Conservation (phyloP, 306 rosid genomes). For the Quercus parvula region DNA sequence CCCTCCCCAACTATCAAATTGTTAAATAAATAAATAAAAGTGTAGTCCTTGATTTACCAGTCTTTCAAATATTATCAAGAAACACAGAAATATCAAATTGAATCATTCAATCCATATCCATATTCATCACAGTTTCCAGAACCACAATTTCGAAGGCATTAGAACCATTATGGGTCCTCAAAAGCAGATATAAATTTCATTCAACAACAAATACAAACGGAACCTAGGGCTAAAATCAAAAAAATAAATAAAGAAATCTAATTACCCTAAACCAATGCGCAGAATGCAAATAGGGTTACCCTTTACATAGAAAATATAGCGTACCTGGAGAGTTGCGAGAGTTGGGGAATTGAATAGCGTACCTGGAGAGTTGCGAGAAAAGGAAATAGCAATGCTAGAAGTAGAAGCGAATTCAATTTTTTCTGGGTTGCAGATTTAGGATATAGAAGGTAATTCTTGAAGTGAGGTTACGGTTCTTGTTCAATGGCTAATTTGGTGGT, state of each 20-base stretch:
- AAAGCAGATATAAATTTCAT: no score
- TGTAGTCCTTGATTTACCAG: background rate
- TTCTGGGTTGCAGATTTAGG: background rate
- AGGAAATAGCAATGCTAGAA: background rate
- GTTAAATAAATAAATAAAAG: no score
- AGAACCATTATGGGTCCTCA: no score
- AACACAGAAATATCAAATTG: no score
- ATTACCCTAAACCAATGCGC: background rate
- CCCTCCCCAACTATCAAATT: no score
- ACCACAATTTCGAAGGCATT: no score
- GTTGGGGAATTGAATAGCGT: background rate
- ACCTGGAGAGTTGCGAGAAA: slow-evolving; percentile 5
- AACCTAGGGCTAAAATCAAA: background rate
- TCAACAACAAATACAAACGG: background rate
- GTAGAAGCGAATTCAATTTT: background rate
- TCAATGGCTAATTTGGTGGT: background rate
- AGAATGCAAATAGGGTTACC: background rate
- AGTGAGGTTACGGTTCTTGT: no score
- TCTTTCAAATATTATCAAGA: background rate
- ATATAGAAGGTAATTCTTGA: background rate
- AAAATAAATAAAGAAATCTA: background rate
- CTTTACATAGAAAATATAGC: background rate
- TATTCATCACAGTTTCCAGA: no score
- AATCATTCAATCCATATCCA: no score
- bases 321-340: slow-evolving; percentile 7